A percentile compares a stretch with the other conserved stretches of the same genome.
These are phyloP conservation scores for Senna siamea DNA, from an alignment of 306 rosid genomes.

Conservation along the genomic window DNA sequence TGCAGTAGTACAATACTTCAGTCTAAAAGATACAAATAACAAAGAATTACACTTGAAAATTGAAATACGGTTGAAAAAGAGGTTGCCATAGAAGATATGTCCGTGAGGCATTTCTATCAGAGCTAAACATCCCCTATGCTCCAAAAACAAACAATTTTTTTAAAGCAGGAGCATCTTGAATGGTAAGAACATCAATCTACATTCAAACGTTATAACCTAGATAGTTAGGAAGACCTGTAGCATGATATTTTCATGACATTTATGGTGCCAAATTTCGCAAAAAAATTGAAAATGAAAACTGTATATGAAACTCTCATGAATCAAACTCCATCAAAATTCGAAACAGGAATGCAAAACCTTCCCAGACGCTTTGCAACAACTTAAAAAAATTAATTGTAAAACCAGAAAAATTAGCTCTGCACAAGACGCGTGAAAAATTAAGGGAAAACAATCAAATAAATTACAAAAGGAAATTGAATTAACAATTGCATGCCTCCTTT, in stretches of 20 bases:
- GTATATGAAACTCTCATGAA: background rate
- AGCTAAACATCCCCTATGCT: background rate
- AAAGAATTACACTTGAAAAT: background rate
- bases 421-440: background rate
- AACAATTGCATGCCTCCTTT: constrained; percentile 67
- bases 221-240: background rate
- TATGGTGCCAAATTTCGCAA: background rate
- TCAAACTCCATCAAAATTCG: background rate
- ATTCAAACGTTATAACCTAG: background rate
- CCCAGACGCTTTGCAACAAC: background rate
- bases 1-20: background rate
- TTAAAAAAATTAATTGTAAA: too few species aligned
- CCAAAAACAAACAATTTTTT: background rate
- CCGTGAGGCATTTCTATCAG: background rate
- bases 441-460: background rate
- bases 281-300: background rate
- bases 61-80: too few species aligned
- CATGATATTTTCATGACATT: background rate
- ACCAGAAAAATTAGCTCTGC: background rate
- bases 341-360: background rate
- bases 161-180: background rate
- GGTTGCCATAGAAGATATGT: background rate
- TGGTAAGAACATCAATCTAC: background rate
- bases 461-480: background rate
- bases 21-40: background rate